A percentile compares a stretch with the other conserved stretches of the same genome.
Conservation (phyloP, 371 early-diverging fungal genomes). For the Catenaria anguillulae region DNA sequence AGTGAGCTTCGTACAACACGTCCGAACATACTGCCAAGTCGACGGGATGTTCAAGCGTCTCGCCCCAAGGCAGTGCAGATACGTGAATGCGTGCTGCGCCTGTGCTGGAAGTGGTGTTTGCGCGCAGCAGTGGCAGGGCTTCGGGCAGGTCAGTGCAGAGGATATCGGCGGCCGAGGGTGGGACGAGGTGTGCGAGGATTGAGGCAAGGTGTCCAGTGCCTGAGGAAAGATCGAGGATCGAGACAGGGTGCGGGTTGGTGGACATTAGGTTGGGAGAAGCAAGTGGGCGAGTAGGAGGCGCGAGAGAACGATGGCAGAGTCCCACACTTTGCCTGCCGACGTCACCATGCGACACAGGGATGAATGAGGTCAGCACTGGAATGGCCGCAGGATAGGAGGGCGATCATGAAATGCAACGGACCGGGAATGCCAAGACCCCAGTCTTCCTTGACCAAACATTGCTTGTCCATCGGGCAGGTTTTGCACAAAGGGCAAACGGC, state of each 20-base stretch:
- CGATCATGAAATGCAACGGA: neutral
- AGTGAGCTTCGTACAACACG: neutral
- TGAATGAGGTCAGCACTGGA: too few relatives aligned
- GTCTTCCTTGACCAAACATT: neutral
- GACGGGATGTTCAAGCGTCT: neutral
- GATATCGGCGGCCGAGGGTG: neutral
- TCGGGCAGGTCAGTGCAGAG: neutral
- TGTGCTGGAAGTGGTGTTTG: neutral
- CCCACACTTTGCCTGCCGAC: constrained; percentile 2
- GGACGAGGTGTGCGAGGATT: neutral
- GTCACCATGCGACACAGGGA: too few relatives aligned
- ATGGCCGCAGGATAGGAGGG: neutral
- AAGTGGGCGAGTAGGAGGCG: neutral
- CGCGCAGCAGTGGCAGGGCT: neutral
- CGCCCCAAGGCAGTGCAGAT: neutral
- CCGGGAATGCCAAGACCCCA: neutral
- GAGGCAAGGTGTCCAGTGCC: neutral
- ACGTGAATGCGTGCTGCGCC: neutral
- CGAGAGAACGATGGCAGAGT: neutral
- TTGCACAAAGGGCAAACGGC: neutral
- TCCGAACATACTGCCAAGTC: neutral
- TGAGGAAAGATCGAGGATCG: neutral
- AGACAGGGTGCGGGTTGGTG: neutral
- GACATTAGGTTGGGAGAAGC: neutral
- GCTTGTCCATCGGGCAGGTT: too few relatives aligned